Base-by-base conservation (phyloP, 1,284 basidiomycete genomes). In the Tilletia setariae region DNA sequence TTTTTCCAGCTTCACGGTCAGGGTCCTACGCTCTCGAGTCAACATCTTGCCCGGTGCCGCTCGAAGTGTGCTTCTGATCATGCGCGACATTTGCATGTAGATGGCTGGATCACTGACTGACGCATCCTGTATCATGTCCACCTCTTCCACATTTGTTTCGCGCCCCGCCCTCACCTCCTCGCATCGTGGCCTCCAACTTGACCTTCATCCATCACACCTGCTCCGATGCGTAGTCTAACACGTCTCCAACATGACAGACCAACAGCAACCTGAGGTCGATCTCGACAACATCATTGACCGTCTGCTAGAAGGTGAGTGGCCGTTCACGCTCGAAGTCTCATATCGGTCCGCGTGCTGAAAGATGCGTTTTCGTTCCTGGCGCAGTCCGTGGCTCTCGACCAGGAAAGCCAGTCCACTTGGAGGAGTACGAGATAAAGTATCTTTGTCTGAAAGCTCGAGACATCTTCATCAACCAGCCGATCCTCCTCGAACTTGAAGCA, bases 391-490 rank as follows among this genome's bases (percentile, higher is more conserved):
- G 93, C 63, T 82, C 80, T 92, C 94, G 93, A 83, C 93, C 93
- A 64, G 93, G 93, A 74, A 95, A 94, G 85, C 91, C 92, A 61
- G 93, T 95, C 63, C 92, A 94, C 83, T 87, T 95, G 68, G 90
- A 92, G 84, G 93, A 95, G 84, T 93, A 93, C 85, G 93, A 95
- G 86, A 95, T 95, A 87, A 94, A 93, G 84, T 93, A 92, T 83
- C 87, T 95, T 74, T 95, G 93, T 86, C 92, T 92, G 83, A 93
- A 91, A 86, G 93, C 93, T 71, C 87, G 93, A 77, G 93, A 95
- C 84, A 94, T 95, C 81, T 94, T 95, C 85, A 94, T 94, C 85
- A 92, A 91, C 85, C 93, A 95, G 83, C 93, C 93, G 71, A 94
- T 95, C 83, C 86, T 95, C 71, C 87, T 95, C 82, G 93, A 95